These are phyloP conservation scores for Debaryomyces psychrophilus DNA, from an alignment of 1,139 yeast genomes.

Conservation along the genomic window DNA sequence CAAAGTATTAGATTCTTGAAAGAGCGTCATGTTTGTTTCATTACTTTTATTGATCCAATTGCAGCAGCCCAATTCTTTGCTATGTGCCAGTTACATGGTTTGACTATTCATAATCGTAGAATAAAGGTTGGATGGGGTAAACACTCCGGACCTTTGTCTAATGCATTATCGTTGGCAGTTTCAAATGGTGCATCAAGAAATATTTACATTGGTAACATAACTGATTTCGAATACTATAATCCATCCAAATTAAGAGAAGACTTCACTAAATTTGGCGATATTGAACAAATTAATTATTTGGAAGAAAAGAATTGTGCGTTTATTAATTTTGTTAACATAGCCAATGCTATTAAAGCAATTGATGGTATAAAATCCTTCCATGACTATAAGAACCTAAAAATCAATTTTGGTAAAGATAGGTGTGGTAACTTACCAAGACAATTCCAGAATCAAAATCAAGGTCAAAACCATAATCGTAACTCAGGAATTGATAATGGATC, in stretches of 20 bases:
- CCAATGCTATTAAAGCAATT: conserved; percentile 82
- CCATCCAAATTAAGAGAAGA: conserved; percentile 64
- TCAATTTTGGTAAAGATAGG: conserved; percentile 87
- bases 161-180: conserved; percentile 80
- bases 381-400: conserved; percentile 63
- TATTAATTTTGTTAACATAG: conserved; percentile 75
- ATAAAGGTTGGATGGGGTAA: conserved; percentile 97
- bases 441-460: conserved; percentile 37
- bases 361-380: conserved; percentile 57
- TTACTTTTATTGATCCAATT: conserved; percentile 86
- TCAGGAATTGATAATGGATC: conserved; percentile 26
- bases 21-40: conserved; percentile 86
- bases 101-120: conserved; percentile 77
- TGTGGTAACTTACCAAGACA: conserved; percentile 83
- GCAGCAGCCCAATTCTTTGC: conserved; percentile 96
- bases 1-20: conserved; percentile 73
- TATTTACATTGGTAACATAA: conserved; percentile 76
- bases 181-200: conserved; percentile 94
- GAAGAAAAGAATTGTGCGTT: conserved; percentile 83
- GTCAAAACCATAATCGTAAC: conserved; percentile 10
- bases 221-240: conserved; percentile 52
- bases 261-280: conserved; percentile 72
- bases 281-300: conserved; percentile 77
- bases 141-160: conserved; percentile 88
- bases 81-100: conserved; percentile 79